phyloP scores from a whole-genome alignment of 2,329 filamentous ascomycete genomes.

The Thielaviopsis populi region DNA sequence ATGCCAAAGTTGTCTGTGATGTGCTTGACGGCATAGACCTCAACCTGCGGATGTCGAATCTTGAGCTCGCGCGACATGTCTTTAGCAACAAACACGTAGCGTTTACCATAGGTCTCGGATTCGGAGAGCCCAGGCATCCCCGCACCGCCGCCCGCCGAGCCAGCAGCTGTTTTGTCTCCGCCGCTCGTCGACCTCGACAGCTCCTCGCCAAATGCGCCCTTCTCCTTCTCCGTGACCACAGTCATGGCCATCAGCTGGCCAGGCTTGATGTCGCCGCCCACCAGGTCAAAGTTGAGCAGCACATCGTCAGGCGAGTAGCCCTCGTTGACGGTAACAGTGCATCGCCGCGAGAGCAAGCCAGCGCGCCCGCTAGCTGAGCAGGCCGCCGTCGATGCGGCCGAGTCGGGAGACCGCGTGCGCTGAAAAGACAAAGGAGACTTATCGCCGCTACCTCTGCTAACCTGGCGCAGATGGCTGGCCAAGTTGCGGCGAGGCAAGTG shows the following conservation, averaged over 20 bases:
- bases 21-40: constrained; percentile 60
- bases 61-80: constrained; percentile 56
- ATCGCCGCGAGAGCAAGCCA: constrained; percentile 30
- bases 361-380: constrained; percentile 12
- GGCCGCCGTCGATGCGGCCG: constrained; percentile 11
- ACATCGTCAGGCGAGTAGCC: constrained; percentile 64
- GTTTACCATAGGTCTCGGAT: constrained; percentile 21
- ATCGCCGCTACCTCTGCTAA: constrained; percentile 35
- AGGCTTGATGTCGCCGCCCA: constrained; percentile 46
- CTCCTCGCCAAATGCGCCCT: constrained; percentile 16
- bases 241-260: constrained; percentile 62
- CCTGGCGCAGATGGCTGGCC: constrained; percentile 38
- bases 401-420: constrained; percentile 32
- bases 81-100: constrained; percentile 58
- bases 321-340: constrained; percentile 50
- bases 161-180: constrained; percentile 5
- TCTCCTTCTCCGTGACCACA: constrained; percentile 37
- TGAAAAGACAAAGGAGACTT: constrained; percentile 33
- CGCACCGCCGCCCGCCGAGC: not conserved
- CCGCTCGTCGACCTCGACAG: not conserved
- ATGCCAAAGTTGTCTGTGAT: constrained; percentile 71
- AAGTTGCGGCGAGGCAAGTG: constrained; percentile 24
- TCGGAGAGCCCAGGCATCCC: constrained; percentile 10
- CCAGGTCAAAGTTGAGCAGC: constrained; percentile 58
- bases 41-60: constrained; percentile 45